Evolutionary conservation across 2,329 filamentous ascomycete genomes (phyloP), one percentile per base, ranked within the genome.

Genomic region (Fusarium xylarioides): DNA sequence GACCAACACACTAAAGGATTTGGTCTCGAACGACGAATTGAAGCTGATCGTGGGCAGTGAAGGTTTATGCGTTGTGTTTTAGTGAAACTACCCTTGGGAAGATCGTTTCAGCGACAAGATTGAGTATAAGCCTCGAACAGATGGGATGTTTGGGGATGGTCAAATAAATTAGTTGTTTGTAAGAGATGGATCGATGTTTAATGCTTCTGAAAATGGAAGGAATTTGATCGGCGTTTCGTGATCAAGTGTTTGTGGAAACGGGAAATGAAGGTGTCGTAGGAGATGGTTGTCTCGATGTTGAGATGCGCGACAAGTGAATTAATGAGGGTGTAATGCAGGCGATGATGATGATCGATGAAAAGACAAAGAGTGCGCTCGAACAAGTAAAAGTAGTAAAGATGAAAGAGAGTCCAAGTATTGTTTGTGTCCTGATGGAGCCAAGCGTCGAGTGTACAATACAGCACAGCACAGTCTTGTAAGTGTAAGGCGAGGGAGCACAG

Each of bases 401-500:
- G n/a, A 66, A 64, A 68, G 58, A 66, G 65, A 59, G 43, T 63
- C 55, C 34, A 59, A 32, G 35, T 73, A 61, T 42, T 63, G 53
- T 59, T 37, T 52, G 37, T 56, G 53, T 47, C 23, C 50, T 57
- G 56, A 63, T 53, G 49, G 43, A 52, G 55, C 57, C 49, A 62
- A 55, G 28, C 21, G 32, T 62, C 28, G 37, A 37, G 47, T 47
- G 61, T 68, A 59, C 32, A 34, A 30, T 8, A 34, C 12, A 21
- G 11, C 19, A 47, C 44, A 47, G 23, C 8, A 46, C 43, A 46
- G 47, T 57, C n/a, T 47, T 35, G 55, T 34, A 30, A 66, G 63
- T 66, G 50, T 47, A 59, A 71, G 53, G 66, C 47, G 62, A 74
- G 74, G 75, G 69, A 77, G 75, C 75, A 68, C 75, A 77, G 75